Evolutionary conservation across 2,329 filamentous ascomycete species (phyloP).

Genomic region (Botrytis paeoniae): DNA sequence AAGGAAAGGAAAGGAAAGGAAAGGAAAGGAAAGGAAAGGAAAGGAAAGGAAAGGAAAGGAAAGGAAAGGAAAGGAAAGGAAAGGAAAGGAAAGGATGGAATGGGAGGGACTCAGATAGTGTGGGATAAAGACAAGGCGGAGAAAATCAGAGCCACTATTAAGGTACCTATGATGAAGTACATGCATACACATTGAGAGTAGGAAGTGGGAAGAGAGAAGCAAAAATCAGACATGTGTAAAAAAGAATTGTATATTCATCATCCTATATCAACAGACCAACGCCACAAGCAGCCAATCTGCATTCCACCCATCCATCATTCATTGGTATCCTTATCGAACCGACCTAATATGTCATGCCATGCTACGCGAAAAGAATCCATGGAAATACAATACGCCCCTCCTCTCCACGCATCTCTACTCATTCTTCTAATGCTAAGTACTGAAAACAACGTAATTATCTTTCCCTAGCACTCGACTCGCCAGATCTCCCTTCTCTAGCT

Average conservation of each 20-base stretch:
- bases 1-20: too few relatives aligned
- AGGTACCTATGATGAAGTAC: neutral
- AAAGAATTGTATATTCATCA: conserved; percentile 4
- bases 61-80: too few relatives aligned
- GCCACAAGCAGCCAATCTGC: conserved; percentile 2
- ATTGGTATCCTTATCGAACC: conserved; percentile 11
- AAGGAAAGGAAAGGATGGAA: too few relatives aligned
- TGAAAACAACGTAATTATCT: neutral
- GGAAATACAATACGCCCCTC: conserved; percentile 8
- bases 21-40: too few relatives aligned
- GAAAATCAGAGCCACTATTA: neutral
- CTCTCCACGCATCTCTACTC: neutral
- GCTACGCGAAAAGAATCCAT: neutral
- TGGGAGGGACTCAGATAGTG: neutral
- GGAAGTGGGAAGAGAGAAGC: neutral
- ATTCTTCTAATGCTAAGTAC: neutral
- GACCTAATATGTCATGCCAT: neutral
- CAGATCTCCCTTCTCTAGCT: neutral
- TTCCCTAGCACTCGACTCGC: neutral
- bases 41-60: too few relatives aligned
- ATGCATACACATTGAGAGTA: neutral
- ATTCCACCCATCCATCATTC: neutral
- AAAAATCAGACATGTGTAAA: neutral
- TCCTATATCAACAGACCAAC: conserved; percentile 2
- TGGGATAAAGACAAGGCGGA: neutral